A percentile compares a stretch with the other conserved stretches of the same genome.
Conservation (phyloP, 768 basidiomycete species). For the Myochromella boudieri region DNA sequence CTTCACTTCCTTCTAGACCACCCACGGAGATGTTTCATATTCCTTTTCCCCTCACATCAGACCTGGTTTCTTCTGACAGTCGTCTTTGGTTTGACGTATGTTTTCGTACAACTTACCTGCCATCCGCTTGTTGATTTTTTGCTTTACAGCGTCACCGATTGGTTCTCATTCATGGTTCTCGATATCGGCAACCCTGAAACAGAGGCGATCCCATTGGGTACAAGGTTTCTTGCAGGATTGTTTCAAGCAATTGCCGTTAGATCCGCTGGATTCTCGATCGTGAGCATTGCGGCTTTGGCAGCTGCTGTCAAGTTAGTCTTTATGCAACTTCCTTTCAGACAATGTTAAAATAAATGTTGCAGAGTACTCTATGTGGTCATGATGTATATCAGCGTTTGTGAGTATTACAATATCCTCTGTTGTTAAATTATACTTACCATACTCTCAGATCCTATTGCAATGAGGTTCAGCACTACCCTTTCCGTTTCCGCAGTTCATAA, state of each 20-base stretch:
- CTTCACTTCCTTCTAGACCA: conserved; percentile 93
- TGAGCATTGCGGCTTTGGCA: conserved; percentile 70
- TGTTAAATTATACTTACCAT: background rate
- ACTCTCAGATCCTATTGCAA: conserved; percentile 67
- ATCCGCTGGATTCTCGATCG: conserved; percentile 83
- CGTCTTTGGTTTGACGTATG: conserved; percentile 70
- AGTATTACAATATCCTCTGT: conserved; percentile 28
- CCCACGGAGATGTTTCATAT: conserved; percentile 88
- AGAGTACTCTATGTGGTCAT: conserved; percentile 88
- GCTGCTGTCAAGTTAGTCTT: conserved; percentile 81
- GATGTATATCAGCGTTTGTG: conserved; percentile 91
- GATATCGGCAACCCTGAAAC: conserved; percentile 81
- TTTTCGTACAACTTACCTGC: background rate
- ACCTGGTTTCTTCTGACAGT: conserved; percentile 86
- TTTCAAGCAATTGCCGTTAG: conserved; percentile 83
- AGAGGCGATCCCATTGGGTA: conserved; percentile 64
- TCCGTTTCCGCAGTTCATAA: background rate
- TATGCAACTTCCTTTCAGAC: background rate
- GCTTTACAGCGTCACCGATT: conserved; percentile 69
- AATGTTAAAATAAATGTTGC: conserved; percentile 6
- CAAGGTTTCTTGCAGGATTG: conserved; percentile 70
- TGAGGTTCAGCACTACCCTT: conserved; percentile 52
- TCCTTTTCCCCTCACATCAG: conserved; percentile 90
- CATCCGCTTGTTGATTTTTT: background rate
- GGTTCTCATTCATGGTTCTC: conserved; percentile 85